Evolutionary conservation across 2,329 filamentous ascomycete species (phyloP).

Genomic region (Onygena corvina): DNA sequence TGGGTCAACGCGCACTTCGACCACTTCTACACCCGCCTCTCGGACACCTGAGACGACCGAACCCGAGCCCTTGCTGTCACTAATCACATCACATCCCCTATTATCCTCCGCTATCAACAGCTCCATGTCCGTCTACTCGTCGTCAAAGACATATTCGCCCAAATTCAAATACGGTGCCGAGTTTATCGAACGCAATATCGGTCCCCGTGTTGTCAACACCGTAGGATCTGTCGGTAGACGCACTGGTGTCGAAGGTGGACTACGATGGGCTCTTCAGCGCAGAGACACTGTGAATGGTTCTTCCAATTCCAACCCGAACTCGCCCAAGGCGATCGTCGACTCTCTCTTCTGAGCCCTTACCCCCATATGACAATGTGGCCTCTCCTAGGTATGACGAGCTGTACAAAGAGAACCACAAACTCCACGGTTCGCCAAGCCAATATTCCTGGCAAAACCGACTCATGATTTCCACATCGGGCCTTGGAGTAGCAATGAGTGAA

Average conservation of each 20-base stretch:
- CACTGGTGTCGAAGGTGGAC: constrained; percentile 76
- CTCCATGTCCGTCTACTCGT: constrained; percentile 73
- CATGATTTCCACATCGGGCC: constrained; percentile 78
- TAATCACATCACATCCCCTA: constrained; percentile 79
- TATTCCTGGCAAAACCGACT: constrained; percentile 65
- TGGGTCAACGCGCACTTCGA: constrained; percentile 32
- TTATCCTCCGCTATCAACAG: constrained; percentile 74
- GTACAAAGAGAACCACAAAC: constrained; percentile 30
- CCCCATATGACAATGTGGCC: constrained; percentile 68
- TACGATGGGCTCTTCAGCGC: constrained; percentile 64
- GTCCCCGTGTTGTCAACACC: constrained; percentile 68
- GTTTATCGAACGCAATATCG: constrained; percentile 78
- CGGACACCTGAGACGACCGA: constrained; percentile 37
- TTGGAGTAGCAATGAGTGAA: constrained; percentile 83
- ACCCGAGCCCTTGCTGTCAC: constrained; percentile 68
- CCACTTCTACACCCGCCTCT: constrained; percentile 21
- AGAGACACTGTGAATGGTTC: constrained; percentile 22
- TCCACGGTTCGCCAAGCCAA: constrained; percentile 22
- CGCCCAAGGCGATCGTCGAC: constrained; percentile 47
- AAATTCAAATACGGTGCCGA: constrained; percentile 81
- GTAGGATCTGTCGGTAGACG: constrained; percentile 71
- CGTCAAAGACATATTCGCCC: constrained; percentile 81
- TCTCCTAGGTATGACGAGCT: constrained; percentile 52
- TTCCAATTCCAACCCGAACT: constrained; percentile 1
- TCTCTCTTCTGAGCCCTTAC: constrained; percentile 61